Evolutionary conservation across 805 yeast genomes (phyloP).

Genomic region (Hanseniaspora guilliermondii): DNA sequence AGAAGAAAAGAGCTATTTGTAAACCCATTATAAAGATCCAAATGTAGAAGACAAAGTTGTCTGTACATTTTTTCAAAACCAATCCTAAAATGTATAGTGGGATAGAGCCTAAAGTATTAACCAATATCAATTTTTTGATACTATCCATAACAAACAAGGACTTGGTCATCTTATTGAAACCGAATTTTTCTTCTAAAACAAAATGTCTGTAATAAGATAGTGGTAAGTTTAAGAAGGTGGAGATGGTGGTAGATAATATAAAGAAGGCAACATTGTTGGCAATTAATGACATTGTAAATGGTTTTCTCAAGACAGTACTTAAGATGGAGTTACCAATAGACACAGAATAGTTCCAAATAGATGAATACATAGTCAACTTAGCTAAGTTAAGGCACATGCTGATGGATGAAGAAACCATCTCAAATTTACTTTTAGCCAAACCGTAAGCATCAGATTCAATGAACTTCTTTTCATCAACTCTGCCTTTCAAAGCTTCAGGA

Average conservation of each 20-base stretch:
- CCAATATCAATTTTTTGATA: conserved; percentile 46
- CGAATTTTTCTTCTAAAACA: conserved; percentile 82
- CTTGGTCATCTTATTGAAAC: conserved; percentile 78
- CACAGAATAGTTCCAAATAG: conserved; percentile 44
- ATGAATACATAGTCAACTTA: conserved; percentile 47
- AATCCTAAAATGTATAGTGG: conserved; percentile 62
- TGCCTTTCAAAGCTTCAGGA: conserved; percentile 57
- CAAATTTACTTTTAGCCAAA: conserved; percentile 61
- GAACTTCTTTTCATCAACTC: conserved; percentile 61
- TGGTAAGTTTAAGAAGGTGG: conserved; percentile 45
- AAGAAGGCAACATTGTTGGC: conserved; percentile 61
- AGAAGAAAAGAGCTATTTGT: conserved; percentile 61
- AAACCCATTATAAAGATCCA: conserved; percentile 58
- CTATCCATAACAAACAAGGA: conserved; percentile 62
- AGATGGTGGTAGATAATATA: conserved; percentile 33
- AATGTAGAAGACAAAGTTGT: conserved; percentile 67
- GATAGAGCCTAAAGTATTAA: conserved; percentile 55
- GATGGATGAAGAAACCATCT: conserved; percentile 37
- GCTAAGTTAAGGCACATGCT: conserved; percentile 38
- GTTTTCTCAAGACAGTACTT: conserved; percentile 17
- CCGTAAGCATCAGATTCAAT: conserved; percentile 67
- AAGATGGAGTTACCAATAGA: conserved; percentile 22
- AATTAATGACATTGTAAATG: conserved; percentile 25
- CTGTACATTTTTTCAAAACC: conserved; percentile 70
- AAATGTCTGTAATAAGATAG: conserved; percentile 63